Conservation (phyloP, 1,139 yeast species). For the Yamadazyma membranifaciens region DNA sequence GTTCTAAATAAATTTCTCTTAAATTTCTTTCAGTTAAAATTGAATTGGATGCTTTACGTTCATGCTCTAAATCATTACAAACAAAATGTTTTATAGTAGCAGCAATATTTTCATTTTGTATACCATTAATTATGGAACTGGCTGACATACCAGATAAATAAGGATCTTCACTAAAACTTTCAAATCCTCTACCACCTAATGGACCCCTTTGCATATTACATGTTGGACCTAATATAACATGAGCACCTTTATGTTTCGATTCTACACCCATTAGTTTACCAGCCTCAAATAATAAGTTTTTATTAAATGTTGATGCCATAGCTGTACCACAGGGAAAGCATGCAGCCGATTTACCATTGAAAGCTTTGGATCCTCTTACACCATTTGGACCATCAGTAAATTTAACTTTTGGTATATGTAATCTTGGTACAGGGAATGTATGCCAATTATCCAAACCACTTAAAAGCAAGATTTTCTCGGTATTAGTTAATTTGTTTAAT, state of each 20-base stretch:
- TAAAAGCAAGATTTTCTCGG: slow-evolving; percentile 48
- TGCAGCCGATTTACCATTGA: slow-evolving; percentile 30
- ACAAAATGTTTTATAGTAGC: slow-evolving; percentile 62
- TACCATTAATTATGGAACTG: slow-evolving; percentile 27
- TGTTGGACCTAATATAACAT: slow-evolving; percentile 35
- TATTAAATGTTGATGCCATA: slow-evolving; percentile 43
- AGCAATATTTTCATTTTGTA: slow-evolving; percentile 37
- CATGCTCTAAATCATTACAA: slow-evolving; percentile 60
- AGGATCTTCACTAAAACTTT: slow-evolving; percentile 35
- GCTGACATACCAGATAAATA: slow-evolving; percentile 31
- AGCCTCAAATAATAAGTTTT: slow-evolving; percentile 24
- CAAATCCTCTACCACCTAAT: slow-evolving; percentile 37
- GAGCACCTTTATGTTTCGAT: slow-evolving; percentile 32
- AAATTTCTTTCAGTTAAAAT: slow-evolving; percentile 55
- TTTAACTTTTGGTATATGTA: slow-evolving; percentile 32
- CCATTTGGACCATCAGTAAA: slow-evolving; percentile 39
- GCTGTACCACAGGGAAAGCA: slow-evolving; percentile 41
- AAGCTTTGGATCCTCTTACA: slow-evolving; percentile 31
- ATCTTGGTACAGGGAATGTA: slow-evolving; percentile 45
- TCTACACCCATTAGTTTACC: slow-evolving; percentile 35
- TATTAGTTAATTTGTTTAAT: slow-evolving; percentile 38
- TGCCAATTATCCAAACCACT: slow-evolving; percentile 58
- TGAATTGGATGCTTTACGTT: slow-evolving; percentile 48
- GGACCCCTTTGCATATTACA: slow-evolving; percentile 34
- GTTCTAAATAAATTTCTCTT: slow-evolving; percentile 59